phyloP scores from a whole-genome alignment of 2,329 filamentous ascomycete species.

The Diaporthe amygdali region DNA sequence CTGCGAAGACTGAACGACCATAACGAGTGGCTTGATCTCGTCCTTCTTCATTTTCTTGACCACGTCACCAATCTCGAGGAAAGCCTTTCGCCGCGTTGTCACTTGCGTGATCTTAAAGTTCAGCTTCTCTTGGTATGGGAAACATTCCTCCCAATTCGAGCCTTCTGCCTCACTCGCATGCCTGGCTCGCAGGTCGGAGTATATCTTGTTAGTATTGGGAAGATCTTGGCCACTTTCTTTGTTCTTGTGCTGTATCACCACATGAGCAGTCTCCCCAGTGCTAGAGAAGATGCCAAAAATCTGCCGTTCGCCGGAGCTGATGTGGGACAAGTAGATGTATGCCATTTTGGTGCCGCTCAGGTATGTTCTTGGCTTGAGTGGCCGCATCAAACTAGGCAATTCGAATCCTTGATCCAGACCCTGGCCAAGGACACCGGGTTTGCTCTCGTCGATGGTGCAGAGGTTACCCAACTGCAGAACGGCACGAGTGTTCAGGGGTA shows the following conservation, averaged over 20 bases:
- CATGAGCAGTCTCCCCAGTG: constrained; percentile 76
- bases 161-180: constrained; percentile 67
- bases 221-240: constrained; percentile 81
- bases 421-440: constrained; percentile 88
- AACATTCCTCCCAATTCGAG: constrained; percentile 78
- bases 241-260: constrained; percentile 85
- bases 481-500: constrained; percentile 85
- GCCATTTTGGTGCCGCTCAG: constrained; percentile 75
- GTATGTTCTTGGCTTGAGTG: constrained; percentile 70
- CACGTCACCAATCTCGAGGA: constrained; percentile 85
- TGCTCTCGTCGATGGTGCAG: constrained; percentile 91
- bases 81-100: constrained; percentile 85
- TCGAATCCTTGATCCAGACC: constrained; percentile 95
- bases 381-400: constrained; percentile 73
- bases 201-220: constrained; percentile 89
- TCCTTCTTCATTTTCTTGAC: constrained; percentile 91
- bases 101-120: constrained; percentile 88
- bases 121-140: constrained; percentile 85
- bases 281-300: constrained; percentile 95
- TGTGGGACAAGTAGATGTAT: constrained; percentile 93
- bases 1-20: constrained; percentile 91
- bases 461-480: constrained; percentile 88
- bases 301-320: constrained; percentile 87
- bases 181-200: constrained; percentile 74
- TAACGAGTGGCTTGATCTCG: constrained; percentile 77